These are phyloP conservation scores for Batkoa obscura DNA, from an alignment of 371 early-diverging fungal species.

Conservation along the genomic window DNA sequence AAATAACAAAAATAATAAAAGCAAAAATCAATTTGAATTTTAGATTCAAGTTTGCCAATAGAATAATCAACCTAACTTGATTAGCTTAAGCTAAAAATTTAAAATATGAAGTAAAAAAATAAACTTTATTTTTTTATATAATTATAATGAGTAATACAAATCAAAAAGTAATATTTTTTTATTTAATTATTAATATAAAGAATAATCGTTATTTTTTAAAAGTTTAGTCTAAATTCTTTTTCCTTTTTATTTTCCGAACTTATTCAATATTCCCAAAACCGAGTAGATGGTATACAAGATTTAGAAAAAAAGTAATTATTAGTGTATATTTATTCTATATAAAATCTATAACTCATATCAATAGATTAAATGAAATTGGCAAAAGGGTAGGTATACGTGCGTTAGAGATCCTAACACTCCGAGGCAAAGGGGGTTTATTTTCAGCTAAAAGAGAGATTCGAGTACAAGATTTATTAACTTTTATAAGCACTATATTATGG, in stretches of 20 bases:
- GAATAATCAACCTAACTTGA: too few relatives aligned
- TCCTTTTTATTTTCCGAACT: constrained; percentile 88
- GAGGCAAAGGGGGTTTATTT: constrained; percentile 38
- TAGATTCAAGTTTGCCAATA: too few relatives aligned
- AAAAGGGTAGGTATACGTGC: constrained; percentile 78
- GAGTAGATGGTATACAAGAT: constrained; percentile 83
- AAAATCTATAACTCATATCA: not conserved
- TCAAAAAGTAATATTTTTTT: not conserved
- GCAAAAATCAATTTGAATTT: too few relatives aligned
- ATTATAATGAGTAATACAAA: not conserved
- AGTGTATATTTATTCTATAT: not conserved
- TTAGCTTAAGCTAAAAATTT: not conserved
- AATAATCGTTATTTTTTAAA: not conserved
- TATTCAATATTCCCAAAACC: constrained; percentile 83
- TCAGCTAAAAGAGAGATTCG: constrained; percentile 68
- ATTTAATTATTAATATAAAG: not conserved
- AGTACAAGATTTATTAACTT: constrained; percentile 66
- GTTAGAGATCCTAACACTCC: constrained; percentile 65
- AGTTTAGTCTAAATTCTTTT: constrained; percentile 72
- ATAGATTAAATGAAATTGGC: constrained; percentile 73
- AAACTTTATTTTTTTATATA: not conserved
- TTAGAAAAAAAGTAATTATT: constrained; percentile 58
- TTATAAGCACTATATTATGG: constrained; percentile 85
- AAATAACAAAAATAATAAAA: too few relatives aligned
- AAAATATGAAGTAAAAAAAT: not conserved